phyloP scores from a whole-genome alignment of 306 rosid species.

The Comarum palustre region DNA sequence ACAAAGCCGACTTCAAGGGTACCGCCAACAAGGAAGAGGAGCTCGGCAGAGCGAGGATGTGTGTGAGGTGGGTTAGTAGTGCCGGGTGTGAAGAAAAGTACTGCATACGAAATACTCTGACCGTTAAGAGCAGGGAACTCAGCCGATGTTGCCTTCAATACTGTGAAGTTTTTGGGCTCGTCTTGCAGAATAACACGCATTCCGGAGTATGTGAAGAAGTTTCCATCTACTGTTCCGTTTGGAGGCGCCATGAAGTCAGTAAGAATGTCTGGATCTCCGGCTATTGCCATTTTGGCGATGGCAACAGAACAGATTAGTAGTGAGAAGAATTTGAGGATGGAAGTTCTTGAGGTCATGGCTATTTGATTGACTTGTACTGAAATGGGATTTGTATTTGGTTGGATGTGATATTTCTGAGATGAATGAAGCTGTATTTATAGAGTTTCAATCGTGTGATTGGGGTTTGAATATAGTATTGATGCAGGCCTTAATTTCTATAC shows the following conservation, averaged over 20 bases:
- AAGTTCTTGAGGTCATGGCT: conserved; percentile 8
- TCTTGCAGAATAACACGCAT: not conserved
- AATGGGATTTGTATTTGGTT: no score
- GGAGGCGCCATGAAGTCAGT: conserved; percentile 36
- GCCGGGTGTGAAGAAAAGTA: not conserved
- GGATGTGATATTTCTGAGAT: no score
- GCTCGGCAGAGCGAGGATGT: conserved; percentile 20
- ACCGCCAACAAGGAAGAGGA: conserved; percentile 9
- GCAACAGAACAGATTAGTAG: conserved; percentile 18
- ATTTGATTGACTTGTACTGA: no score
- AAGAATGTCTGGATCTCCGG: conserved; percentile 42
- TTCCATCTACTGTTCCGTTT: conserved; percentile 17
- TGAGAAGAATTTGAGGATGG: conserved; percentile 20
- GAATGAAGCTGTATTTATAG: no score
- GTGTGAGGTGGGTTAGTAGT: conserved; percentile 22
- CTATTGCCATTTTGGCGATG: conserved; percentile 23
- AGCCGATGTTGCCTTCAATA: not conserved
- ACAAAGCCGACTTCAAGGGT: conserved; percentile 18
- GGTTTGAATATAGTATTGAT: no score
- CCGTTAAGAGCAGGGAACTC: conserved; percentile 17
- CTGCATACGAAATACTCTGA: not conserved
- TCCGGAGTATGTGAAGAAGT: conserved; percentile 33
- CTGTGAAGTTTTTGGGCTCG: not conserved
- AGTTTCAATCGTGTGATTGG: no score
- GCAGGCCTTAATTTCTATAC: no score